Evolutionary conservation across 441 rosid species (phyloP), one percentile per base, ranked within the genome.

Genomic region (Pelargonium fulgidum): DNA sequence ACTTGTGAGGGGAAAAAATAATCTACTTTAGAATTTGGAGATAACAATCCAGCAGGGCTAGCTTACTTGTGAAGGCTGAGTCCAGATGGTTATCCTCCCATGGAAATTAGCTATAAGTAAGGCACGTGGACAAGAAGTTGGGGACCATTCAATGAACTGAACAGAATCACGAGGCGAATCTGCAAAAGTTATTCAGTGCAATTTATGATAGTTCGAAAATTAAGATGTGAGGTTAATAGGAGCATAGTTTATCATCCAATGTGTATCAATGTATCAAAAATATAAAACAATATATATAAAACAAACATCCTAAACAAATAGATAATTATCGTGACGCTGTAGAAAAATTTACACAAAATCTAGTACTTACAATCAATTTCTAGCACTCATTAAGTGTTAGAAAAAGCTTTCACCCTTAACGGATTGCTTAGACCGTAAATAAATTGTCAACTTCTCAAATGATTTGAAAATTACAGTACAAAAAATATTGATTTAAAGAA

Each of bases 81-180:
- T 92, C 99, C 98, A 95, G 66, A 95, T 87, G 36, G 98, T 90
- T 72, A 92, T 84, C 81, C 99, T 85, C 78, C 99, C 99, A 81
- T 92, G 95, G 72, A 95, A 95, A 80, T 95, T 95, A 67, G 99
- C 98, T 61, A 95, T 81, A 74, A 95, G 81, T 66, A 95, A 84
- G 36, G 98, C 99, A 65, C 97, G 98, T 69, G 96, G 93, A 65
- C 96, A 88, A 75, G 97, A 90, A 63, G 89, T 82, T 33, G 99
- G 99, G 13, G 99, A 92, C 99, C 99, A 92, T 80, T 95, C 99
- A 48, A 95, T 90, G 76, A 87, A 95, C 72, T 95, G 99, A 72
- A 95, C 98, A 77, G 99, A 95, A 82, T 95, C 99, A 62, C 99
- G 95, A 69, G 98, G 99, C 76, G 98, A 95, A 80, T 95, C 99